These are phyloP conservation scores for Acanthamoeba rhysodes DNA, from an alignment of 208 protist species.

Conservation along the genomic window DNA sequence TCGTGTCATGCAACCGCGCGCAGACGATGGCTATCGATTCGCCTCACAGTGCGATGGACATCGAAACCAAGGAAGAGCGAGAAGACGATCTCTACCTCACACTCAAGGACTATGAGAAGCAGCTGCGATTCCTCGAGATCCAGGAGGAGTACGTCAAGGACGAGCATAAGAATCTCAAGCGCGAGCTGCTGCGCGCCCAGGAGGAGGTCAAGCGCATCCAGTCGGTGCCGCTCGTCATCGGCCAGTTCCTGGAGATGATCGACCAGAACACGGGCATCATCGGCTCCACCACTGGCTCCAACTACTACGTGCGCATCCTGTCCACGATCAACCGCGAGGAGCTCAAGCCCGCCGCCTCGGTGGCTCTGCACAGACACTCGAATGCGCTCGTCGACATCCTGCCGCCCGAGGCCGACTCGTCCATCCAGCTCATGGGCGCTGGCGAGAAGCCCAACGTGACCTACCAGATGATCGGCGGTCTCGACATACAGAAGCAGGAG, in stretches of 20 bases:
- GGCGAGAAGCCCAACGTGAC: slow-evolving; percentile 93
- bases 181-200: slow-evolving; percentile 95
- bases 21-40: slow-evolving; percentile 53
- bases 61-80: slow-evolving; percentile 41
- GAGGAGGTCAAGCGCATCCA: slow-evolving; percentile 90
- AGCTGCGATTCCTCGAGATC: slow-evolving; percentile 94
- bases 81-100: slow-evolving; percentile 91
- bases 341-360: slow-evolving; percentile 99
- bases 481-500: slow-evolving; percentile 99
- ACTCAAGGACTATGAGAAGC: slow-evolving; percentile 90
- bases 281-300: slow-evolving; percentile 95
- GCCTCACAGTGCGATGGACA: slow-evolving; percentile 55
- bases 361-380: slow-evolving; percentile 99
- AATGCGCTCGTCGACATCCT: slow-evolving; percentile 98
- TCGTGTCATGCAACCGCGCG: not conserved
- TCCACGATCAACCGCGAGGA: slow-evolving; percentile 98
- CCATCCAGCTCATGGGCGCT: slow-evolving; percentile 96
- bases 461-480: slow-evolving; percentile 99
- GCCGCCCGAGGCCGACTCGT: slow-evolving; percentile 97
- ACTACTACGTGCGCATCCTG: slow-evolving; percentile 99
- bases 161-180: slow-evolving; percentile 94
- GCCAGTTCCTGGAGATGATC: slow-evolving; percentile 99
- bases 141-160: slow-evolving; percentile 96
- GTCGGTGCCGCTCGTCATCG: slow-evolving; percentile 99
- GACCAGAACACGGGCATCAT: slow-evolving; percentile 97